Base-by-base conservation (phyloP, 768 basidiomycete species). In the Hortiboletus campestris region DNA sequence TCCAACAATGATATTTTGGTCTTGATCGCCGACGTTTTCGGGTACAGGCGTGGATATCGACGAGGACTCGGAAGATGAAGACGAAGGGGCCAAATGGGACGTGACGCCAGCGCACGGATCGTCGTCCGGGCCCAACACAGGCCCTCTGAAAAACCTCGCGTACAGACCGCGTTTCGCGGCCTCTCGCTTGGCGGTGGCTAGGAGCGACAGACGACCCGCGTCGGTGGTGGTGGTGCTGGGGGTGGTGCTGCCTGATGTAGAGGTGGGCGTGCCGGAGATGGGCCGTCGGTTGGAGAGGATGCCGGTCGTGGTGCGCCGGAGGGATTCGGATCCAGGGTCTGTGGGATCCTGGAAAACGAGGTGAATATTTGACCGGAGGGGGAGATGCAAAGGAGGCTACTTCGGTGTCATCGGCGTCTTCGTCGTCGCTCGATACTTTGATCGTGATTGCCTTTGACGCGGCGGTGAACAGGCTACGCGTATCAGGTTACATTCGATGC, bases 371-470 rank as follows among this genome's bases (percentile, higher is more conserved):
- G 43, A 29, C 39, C 22, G 7, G 12, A n/a, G 1, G 31, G 25
- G 9, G 29, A 20, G 34, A 29, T 14, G 29, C 14, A 34, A 31
- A 63, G 14, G 20, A 17, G 34, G 34, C 7, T 48, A 60, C 56
- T 19, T 51, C 34, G 36, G 40, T 22, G 28, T 58, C 60, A 63
- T 65, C 76, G 42, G 73, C 72, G n/a, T 77, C 79, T 17, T 81
- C 81, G 36, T 81, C 80, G 49, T 79, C 79, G 49, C 76, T 78
- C 19, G 77, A 68, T 53, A 88, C 67, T 65, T 85, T 86, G 40
- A 95, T 79, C 54, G 85, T 83, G 50, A 98, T 92, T 29, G 90
- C 83, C 59, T 86, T 87, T 0, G 94, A 86, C 19, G 94, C 92
- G 14, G 87, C 85, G 2, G 86, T 75, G 70, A 91, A 97, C 50